Percentiles rank a stretch among this genome's conserved stretches.
Conservation (phyloP, 495 filamentous ascomycete genomes). For the Lasiosphaeriaceae sp. region DNA sequence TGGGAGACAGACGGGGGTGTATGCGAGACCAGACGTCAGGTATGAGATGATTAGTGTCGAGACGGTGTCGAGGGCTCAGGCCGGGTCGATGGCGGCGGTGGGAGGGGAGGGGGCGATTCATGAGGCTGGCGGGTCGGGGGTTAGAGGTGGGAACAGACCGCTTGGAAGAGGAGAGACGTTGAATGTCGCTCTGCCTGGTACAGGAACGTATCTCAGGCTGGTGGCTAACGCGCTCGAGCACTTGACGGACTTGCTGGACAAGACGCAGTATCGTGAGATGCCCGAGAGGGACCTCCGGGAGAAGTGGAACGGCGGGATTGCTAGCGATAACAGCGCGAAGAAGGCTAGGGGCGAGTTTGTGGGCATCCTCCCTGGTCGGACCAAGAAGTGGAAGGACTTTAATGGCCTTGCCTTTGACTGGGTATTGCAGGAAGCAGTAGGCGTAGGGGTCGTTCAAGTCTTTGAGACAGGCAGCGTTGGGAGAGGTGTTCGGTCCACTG, state of each 20-base stretch:
- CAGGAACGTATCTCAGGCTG: slow-evolving; percentile 71
- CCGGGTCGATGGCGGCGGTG: slow-evolving; percentile 60
- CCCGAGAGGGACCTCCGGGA: slow-evolving; percentile 65
- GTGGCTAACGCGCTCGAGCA: slow-evolving; percentile 61
- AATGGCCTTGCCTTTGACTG: slow-evolving; percentile 75
- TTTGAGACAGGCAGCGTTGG: slow-evolving; percentile 86
- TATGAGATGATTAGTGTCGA: slow-evolving; percentile 50
- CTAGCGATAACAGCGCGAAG: slow-evolving; percentile 52
- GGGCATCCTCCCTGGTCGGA: slow-evolving; percentile 68
- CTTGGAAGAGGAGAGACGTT: slow-evolving; percentile 29
- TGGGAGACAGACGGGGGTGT: slow-evolving; percentile 28
- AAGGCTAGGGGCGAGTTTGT: slow-evolving; percentile 63
- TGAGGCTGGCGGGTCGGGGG: slow-evolving; percentile 49
- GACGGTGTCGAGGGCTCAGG: slow-evolving; percentile 51
- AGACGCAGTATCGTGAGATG: slow-evolving; percentile 59
- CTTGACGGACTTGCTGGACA: slow-evolving; percentile 60
- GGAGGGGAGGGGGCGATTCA: slow-evolving; percentile 57
- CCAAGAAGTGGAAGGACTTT: slow-evolving; percentile 78
- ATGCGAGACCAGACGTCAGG: slow-evolving; percentile 51
- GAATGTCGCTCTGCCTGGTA: slow-evolving; percentile 68
- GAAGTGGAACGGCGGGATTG: slow-evolving; percentile 76
- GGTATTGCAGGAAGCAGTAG: slow-evolving; percentile 73
- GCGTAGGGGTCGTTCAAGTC: slow-evolving; percentile 72
- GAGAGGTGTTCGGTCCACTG: slow-evolving; percentile 57
- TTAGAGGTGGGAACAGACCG: background rate